Conservation (phyloP, 2,329 filamentous ascomycete species). For the Diplodia seriata region DNA sequence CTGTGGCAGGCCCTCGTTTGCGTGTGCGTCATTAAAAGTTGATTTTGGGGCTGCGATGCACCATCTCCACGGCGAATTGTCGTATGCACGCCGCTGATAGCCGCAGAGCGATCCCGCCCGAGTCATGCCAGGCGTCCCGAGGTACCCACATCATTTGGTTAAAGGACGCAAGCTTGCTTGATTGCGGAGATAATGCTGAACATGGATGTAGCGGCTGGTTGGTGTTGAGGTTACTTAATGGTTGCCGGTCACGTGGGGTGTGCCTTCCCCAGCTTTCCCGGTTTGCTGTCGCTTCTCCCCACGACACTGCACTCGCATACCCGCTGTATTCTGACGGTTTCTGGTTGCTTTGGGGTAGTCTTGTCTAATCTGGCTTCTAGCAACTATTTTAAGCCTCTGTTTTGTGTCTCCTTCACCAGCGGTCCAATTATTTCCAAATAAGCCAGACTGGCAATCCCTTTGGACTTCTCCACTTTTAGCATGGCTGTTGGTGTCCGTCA, state of each 20-base stretch:
- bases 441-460: too few relatives aligned
- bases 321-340: too few relatives aligned
- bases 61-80: neutral
- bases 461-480: too few relatives aligned
- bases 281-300: neutral
- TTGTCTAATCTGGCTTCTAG: too few relatives aligned
- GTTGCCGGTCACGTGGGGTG: slow-evolving; percentile 5
- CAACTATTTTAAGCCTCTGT: too few relatives aligned
- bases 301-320: slow-evolving; percentile 9
- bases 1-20: neutral
- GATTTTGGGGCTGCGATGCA: neutral
- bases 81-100: slow-evolving; percentile 12
- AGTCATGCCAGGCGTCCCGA: neutral
- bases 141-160: slow-evolving; percentile 1
- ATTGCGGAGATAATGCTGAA: neutral
- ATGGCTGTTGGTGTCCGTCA: too few relatives aligned
- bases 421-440: too few relatives aligned
- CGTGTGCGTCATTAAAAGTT: slow-evolving; percentile 1
- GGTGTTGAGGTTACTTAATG: slow-evolving; percentile 13
- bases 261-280: neutral
- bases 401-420: too few relatives aligned
- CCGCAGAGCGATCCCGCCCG: slow-evolving; percentile 7
- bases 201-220: neutral
- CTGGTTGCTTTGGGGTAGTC: too few relatives aligned
- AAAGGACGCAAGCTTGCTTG: neutral